Percentiles rank a stretch among this genome's conserved stretches.
These are phyloP conservation scores for Penicillium expansum DNA, from an alignment of 2,329 filamentous ascomycete genomes.

Conservation along the genomic window DNA sequence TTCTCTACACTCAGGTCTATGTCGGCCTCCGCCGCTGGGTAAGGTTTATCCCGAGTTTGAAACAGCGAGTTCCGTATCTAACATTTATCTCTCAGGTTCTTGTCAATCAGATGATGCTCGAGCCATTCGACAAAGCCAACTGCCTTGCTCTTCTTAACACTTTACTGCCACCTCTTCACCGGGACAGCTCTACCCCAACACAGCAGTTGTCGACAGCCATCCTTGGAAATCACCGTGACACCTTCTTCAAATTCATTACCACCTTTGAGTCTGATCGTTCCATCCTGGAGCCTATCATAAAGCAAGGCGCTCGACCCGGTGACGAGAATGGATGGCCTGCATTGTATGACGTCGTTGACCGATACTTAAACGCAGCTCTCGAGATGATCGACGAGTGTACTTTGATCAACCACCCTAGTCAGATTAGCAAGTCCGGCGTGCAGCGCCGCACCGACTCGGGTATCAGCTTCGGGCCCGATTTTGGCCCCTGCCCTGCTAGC, in stretches of 20 bases:
- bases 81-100: constrained; percentile 48
- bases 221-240: constrained; percentile 57
- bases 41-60: constrained; percentile 29
- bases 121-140: constrained; percentile 63
- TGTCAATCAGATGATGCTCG: constrained; percentile 62
- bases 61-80: neutral
- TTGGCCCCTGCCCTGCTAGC: constrained; percentile 41
- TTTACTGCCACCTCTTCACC: constrained; percentile 58
- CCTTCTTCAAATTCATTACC: constrained; percentile 62
- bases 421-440: constrained; percentile 30
- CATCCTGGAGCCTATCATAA: constrained; percentile 54
- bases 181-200: constrained; percentile 47
- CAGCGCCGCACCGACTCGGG: constrained; percentile 54
- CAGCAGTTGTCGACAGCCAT: constrained; percentile 52
- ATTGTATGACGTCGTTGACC: constrained; percentile 51
- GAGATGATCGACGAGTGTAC: constrained; percentile 61
- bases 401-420: constrained; percentile 47
- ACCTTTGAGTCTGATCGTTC: constrained; percentile 54
- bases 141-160: constrained; percentile 68
- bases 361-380: constrained; percentile 58
- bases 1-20: constrained; percentile 61
- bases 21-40: constrained; percentile 63
- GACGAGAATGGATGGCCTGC: constrained; percentile 58
- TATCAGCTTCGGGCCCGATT: constrained; percentile 55
- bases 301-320: constrained; percentile 50